Evolutionary conservation across 2,329 filamentous ascomycete species (phyloP).

Genomic region (Fusarium pseudocircinatum): DNA sequence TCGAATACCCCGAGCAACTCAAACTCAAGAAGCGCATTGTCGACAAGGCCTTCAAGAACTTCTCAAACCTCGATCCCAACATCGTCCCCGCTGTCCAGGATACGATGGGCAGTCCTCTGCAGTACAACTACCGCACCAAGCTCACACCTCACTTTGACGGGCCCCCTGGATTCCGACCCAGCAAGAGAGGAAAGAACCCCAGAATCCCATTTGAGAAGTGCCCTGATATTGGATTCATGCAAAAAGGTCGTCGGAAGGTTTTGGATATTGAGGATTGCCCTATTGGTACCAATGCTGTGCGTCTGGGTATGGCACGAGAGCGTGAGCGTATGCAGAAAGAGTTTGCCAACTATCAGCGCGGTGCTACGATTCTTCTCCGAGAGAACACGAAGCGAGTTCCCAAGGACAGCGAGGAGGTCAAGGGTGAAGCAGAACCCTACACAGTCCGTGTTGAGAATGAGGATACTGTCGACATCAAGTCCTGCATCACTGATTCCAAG

Average conservation of each 20-base stretch:
- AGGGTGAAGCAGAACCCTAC: constrained; percentile 43
- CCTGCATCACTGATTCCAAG: constrained; percentile 88
- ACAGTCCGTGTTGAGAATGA: constrained; percentile 61
- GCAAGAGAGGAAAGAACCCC: constrained; percentile 62
- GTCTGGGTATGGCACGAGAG: constrained; percentile 81
- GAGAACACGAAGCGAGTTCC: constrained; percentile 79
- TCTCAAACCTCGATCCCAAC: constrained; percentile 81
- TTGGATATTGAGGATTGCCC: constrained; percentile 98
- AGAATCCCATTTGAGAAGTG: constrained; percentile 64
- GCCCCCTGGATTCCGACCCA: constrained; percentile 65
- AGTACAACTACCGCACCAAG: constrained; percentile 96
- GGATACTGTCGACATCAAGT: constrained; percentile 79
- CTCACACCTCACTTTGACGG: constrained; percentile 95
- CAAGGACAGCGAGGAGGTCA: constrained; percentile 54
- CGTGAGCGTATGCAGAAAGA: constrained; percentile 78
- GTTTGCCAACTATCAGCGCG: constrained; percentile 76
- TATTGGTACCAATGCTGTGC: constrained; percentile 88
- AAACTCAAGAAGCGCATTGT: constrained; percentile 85
- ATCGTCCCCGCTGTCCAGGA: constrained; percentile 80
- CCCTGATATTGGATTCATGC: constrained; percentile 89
- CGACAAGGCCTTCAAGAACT: constrained; percentile 91
- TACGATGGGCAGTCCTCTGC: constrained; percentile 88
- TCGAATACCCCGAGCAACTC: constrained; percentile 87
- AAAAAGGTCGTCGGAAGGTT: constrained; percentile 80
- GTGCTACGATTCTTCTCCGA: constrained; percentile 87